These are phyloP conservation scores for Plasmodium cynomolgi DNA, from an alignment of 169 alveolate species.

Conservation along the genomic window DNA sequence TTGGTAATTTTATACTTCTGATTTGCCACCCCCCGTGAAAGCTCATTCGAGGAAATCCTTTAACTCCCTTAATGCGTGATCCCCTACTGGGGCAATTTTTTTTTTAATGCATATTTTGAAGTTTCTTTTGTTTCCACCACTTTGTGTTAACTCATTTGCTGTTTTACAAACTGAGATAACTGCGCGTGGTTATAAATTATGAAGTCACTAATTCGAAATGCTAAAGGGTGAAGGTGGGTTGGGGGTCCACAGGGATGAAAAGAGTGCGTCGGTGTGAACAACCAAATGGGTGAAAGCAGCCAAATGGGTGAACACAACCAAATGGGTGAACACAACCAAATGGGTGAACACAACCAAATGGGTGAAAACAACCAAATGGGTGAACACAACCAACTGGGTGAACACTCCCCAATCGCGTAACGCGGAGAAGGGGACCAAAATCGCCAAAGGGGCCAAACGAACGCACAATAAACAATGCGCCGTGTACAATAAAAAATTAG, in stretches of 20 bases:
- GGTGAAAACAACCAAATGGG: neutral
- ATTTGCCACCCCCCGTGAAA: neutral
- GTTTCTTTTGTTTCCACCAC: neutral
- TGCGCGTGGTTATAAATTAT: neutral
- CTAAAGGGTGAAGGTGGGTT: neutral
- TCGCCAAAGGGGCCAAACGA: neutral
- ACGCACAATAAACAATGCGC: neutral
- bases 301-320: neutral
- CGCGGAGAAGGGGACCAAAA: neutral
- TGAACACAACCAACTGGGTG: too few species aligned
- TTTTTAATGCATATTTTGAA: conserved; percentile 32
- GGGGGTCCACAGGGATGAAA: neutral
- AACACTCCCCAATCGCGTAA: neutral
- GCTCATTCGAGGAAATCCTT: neutral
- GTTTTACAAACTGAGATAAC: conserved; percentile 8
- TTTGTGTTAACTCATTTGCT: conserved; percentile 13
- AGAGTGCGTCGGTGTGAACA: neutral
- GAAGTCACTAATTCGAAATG: conserved; percentile 5
- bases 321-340: neutral
- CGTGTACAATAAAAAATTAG: neutral
- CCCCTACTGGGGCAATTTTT: neutral
- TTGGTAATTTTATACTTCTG: conserved; percentile 70
- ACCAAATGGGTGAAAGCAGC: neutral
- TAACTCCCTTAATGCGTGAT: neutral
- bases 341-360: neutral